Evolutionary conservation across 768 basidiomycete genomes (phyloP), one percentile per base, ranked within the genome.

Genomic region (Suillus decipiens): DNA sequence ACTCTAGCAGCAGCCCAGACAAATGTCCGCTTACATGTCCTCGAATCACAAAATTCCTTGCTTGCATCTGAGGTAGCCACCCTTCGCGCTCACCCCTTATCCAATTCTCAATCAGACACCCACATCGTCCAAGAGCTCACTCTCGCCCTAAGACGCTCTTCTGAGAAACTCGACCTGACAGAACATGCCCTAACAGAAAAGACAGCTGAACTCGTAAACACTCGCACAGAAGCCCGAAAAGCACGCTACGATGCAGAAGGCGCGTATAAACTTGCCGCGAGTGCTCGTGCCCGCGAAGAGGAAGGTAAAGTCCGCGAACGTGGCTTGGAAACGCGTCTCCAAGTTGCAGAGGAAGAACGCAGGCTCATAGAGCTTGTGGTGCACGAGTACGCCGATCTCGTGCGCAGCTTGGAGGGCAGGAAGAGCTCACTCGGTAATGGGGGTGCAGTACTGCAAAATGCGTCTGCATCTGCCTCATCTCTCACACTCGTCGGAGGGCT

Each of bases 321-420:
- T 24, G 81, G 81, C 36, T 70, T 89, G 57, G 78, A 82, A 66
- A 64, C 77, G 65, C 81, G 73, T 66, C 71, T 85, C 3, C 77
- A 75, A 42, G 77, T 76, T 24, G 81, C 81, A 4, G 83, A 88
- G 64, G 86, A 90, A 71, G 83, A 88, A 64, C 75, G 78, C 39
- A 81, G 79, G 66, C 84, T 90, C 71, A 80, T 81, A 45, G 90
- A 93, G 62, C 70, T 82, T 36, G 87, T 86, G 5, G 82, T 93
- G 17, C 78, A 81, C 59, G 89, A 93, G 66, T 93, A 93, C 59
- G 92, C 92, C 0, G 85, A 85, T 63, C 81, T 93, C 15, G 92
- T 93, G 14, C 80, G 90, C 22, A 80, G 75, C 1, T 78, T 92
- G 60, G 87, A 91, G 68, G 79, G 80, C 19, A 78, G 81, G 63